Conservation (phyloP, 441 rosid species). For the Jatropha multifida region DNA sequence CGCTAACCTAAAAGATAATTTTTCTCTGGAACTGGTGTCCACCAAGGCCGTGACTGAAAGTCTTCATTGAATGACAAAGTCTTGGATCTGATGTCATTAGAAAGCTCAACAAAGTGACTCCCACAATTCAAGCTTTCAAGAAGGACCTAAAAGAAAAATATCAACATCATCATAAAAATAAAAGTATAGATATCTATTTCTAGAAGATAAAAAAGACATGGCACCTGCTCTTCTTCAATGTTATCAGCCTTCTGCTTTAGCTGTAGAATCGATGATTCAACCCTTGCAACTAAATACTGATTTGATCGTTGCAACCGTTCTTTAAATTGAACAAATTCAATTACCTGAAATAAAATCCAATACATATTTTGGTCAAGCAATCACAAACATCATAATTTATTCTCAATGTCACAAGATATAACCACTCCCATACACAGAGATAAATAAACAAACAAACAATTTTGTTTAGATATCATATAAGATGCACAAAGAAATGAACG, state of each 20-base stretch:
- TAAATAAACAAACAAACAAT: neutral
- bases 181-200: neutral
- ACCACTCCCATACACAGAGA: neutral
- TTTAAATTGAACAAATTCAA: constrained; percentile 97
- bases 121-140: constrained; percentile 80
- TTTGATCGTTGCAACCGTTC: constrained; percentile 77
- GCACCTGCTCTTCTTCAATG: constrained; percentile 83
- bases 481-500: neutral
- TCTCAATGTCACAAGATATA: neutral
- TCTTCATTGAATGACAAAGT: constrained; percentile 85
- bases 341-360: constrained; percentile 57
- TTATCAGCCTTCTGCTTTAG: constrained; percentile 77
- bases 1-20: constrained; percentile 82
- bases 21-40: constrained; percentile 89
- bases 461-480: neutral
- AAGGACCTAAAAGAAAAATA: constrained; percentile 46
- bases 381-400: constrained; percentile 6
- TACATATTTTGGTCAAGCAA: constrained; percentile 5
- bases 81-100: constrained; percentile 75
- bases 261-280: constrained; percentile 74
- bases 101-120: constrained; percentile 68
- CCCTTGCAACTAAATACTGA: constrained; percentile 75
- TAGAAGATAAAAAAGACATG: constrained; percentile 11
- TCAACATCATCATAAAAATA: constrained; percentile 14
- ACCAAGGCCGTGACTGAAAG: constrained; percentile 93